phyloP scores from a whole-genome alignment of 495 filamentous ascomycete genomes.

The Neurospora hispaniola region DNA sequence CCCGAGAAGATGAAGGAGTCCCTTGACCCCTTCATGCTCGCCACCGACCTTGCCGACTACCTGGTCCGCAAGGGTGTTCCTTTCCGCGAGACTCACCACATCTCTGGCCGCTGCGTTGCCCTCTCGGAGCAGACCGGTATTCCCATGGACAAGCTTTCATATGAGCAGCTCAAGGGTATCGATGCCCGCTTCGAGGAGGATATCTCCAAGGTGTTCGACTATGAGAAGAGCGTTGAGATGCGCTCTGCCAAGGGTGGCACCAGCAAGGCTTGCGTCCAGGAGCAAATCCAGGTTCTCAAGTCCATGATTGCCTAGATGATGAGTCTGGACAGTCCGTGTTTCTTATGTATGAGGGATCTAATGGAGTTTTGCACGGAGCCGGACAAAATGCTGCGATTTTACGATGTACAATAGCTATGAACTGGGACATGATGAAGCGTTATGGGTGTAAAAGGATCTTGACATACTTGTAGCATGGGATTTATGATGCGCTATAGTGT shows the following conservation, averaged over 20 bases:
- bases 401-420: not conserved
- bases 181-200: slow-evolving; percentile 69
- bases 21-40: slow-evolving; percentile 58
- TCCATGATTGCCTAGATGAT: slow-evolving; percentile 15
- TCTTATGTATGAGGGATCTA: not conserved
- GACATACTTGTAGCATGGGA: not conserved
- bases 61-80: slow-evolving; percentile 82
- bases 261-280: slow-evolving; percentile 58
- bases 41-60: slow-evolving; percentile 82
- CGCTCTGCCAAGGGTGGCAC: slow-evolving; percentile 74
- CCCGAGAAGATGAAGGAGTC: slow-evolving; percentile 71
- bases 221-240: slow-evolving; percentile 80
- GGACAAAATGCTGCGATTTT: not conserved
- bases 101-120: slow-evolving; percentile 71
- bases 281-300: slow-evolving; percentile 70
- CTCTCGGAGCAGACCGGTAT: slow-evolving; percentile 50
- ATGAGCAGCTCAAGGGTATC: slow-evolving; percentile 58
- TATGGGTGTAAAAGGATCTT: not conserved
- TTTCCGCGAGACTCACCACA: slow-evolving; percentile 81
- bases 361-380: not conserved
- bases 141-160: slow-evolving; percentile 67
- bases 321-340: not conserved
- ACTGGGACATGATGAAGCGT: not conserved
- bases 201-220: slow-evolving; percentile 65
- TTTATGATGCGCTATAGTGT: not conserved